These are phyloP conservation scores for Blepharisma stoltei DNA, from an alignment of 73 alveolate species.

Conservation along the genomic window DNA sequence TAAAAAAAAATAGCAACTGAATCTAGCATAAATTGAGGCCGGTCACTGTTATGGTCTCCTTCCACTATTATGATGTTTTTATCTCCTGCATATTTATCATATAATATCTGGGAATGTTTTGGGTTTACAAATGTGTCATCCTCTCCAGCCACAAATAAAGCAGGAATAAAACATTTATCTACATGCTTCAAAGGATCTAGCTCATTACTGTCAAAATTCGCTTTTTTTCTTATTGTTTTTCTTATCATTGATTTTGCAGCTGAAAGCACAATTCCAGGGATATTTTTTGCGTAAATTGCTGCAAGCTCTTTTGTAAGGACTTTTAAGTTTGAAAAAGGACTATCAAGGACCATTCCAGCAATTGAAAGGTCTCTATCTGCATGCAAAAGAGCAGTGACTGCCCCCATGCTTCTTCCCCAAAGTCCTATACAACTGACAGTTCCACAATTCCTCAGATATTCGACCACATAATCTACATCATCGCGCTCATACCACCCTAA, in stretches of 20 bases:
- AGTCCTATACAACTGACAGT: constrained; percentile 75
- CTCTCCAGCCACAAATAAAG: constrained; percentile 75
- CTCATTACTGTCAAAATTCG: constrained; percentile 83
- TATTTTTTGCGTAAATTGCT: constrained; percentile 44
- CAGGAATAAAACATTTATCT: constrained; percentile 78
- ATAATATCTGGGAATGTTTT: constrained; percentile 74
- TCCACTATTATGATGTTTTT: constrained; percentile 29
- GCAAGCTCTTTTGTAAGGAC: constrained; percentile 74
- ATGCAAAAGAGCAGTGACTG: constrained; percentile 83
- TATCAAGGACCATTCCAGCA: constrained; percentile 75
- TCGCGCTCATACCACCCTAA: constrained; percentile 57
- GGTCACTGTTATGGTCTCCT: constrained; percentile 33
- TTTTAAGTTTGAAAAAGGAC: constrained; percentile 80
- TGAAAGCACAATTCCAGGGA: constrained; percentile 47
- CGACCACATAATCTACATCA: constrained; percentile 60
- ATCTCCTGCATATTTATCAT: constrained; percentile 87
- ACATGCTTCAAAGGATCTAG: constrained; percentile 82
- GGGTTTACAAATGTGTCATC: constrained; percentile 89
- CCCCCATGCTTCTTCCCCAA: constrained; percentile 97
- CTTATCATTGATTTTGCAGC: constrained; percentile 76
- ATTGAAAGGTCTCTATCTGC: constrained; percentile 60
- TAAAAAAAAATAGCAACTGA: constrained; percentile 60
- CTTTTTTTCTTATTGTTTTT: constrained; percentile 71
- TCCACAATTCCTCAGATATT: constrained; percentile 41
- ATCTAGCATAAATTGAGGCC: constrained; percentile 50